Evolutionary conservation across 345 rosid species (phyloP).

Genomic region (Bretschneidera sinensis): DNA sequence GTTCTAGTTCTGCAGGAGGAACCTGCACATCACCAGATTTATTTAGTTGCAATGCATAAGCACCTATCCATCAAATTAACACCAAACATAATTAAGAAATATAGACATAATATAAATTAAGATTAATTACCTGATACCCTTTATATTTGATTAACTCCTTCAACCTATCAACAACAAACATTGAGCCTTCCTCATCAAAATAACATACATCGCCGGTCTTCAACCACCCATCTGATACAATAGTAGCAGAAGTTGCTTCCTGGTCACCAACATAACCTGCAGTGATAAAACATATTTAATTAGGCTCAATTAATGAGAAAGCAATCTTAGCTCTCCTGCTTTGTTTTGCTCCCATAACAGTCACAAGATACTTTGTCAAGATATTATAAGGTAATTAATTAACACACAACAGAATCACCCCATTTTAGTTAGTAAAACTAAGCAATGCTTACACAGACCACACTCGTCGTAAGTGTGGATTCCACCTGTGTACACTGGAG

Average conservation of each 20-base stretch:
- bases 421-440: too few species aligned
- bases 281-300: too few species aligned
- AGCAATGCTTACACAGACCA: too few species aligned
- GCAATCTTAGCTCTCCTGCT: too few species aligned
- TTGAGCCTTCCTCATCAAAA: slow-evolving; percentile 30
- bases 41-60: neutral
- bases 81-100: neutral
- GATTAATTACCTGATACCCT: slow-evolving; percentile 33
- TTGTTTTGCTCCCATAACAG: neutral
- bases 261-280: slow-evolving; percentile 32
- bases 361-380: too few species aligned
- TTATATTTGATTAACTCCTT: slow-evolving; percentile 43
- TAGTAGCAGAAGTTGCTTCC: slow-evolving; percentile 19
- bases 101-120: neutral
- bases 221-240: slow-evolving; percentile 32
- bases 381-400: too few species aligned
- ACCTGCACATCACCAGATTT: slow-evolving; percentile 23
- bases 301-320: too few species aligned
- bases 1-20: slow-evolving; percentile 53
- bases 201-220: slow-evolving; percentile 40
- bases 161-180: slow-evolving; percentile 36
- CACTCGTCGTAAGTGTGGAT: too few species aligned
- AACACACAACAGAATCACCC: neutral
- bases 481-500: too few species aligned
- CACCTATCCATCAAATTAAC: neutral